Conservation (phyloP, 768 basidiomycete genomes). For the Leccinum boreale region DNA sequence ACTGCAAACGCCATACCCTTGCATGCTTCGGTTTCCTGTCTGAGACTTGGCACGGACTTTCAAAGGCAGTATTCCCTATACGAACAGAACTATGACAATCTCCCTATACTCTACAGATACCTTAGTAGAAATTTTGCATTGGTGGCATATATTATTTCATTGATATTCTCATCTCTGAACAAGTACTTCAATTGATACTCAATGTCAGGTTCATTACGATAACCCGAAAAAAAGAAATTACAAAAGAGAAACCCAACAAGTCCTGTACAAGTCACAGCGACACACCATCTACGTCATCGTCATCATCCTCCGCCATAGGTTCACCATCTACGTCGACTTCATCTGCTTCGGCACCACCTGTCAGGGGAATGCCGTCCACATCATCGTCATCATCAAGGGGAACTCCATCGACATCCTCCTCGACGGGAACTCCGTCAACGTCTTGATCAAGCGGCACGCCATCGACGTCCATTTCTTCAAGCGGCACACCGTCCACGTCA, state of each 20-base stretch:
- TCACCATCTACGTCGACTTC: conserved; percentile 26
- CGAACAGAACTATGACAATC: conserved; percentile 28
- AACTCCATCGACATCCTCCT: conserved; percentile 24
- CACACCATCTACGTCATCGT: conserved; percentile 39
- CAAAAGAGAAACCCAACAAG: background rate
- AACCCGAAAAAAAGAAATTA: background rate
- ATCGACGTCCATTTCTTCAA: conserved; percentile 50
- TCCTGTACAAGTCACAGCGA: conserved; percentile 28
- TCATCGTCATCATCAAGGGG: conserved; percentile 27
- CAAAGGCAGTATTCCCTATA: conserved; percentile 11
- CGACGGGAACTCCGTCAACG: conserved; percentile 37
- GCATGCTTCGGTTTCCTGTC: conserved; percentile 16
- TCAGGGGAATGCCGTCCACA: conserved; percentile 39
- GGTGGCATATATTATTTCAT: background rate
- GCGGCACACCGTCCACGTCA: conserved; percentile 51
- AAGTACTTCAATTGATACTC: background rate
- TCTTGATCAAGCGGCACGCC: conserved; percentile 43
- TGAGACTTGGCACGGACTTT: conserved; percentile 20
- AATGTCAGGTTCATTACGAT: background rate
- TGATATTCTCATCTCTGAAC: background rate
- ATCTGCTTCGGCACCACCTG: conserved; percentile 13
- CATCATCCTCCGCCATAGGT: conserved; percentile 32
- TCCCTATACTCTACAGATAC: background rate
- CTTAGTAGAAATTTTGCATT: background rate
- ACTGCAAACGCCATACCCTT: conserved; percentile 22